Conservation (phyloP, 2,329 filamentous ascomycete genomes). For the Ceratocystis smalleyi region DNA sequence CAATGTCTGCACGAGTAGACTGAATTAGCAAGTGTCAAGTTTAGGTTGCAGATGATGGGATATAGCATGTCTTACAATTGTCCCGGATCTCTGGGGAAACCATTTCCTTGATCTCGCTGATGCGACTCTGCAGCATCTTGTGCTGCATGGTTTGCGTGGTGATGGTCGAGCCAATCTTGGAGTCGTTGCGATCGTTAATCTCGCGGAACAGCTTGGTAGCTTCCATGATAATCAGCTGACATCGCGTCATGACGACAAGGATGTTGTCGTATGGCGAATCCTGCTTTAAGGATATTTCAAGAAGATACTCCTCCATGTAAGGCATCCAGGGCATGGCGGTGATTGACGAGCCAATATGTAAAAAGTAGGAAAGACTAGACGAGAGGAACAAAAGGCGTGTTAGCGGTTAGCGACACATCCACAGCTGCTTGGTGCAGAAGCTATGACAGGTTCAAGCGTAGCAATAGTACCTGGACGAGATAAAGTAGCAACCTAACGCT, state of each 20-base stretch:
- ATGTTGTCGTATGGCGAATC: conserved; percentile 9
- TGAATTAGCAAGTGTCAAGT: background rate
- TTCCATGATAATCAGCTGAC: conserved; percentile 12
- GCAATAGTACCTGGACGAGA: conserved; percentile 21
- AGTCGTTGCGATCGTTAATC: conserved; percentile 6
- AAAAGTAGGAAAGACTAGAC: conserved; percentile 1
- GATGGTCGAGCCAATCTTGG: background rate
- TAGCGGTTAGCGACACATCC: background rate
- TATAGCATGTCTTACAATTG: conserved; percentile 12
- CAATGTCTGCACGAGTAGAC: conserved; percentile 1
- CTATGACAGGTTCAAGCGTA: too few relatives aligned
- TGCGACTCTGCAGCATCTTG: conserved; percentile 11
- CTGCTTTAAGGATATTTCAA: conserved; percentile 25
- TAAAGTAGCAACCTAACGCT: conserved; percentile 17
- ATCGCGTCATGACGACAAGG: conserved; percentile 12
- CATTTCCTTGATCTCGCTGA: conserved; percentile 11
- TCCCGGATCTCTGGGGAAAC: background rate
- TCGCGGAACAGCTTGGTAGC: conserved; percentile 12
- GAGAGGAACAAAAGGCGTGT: background rate
- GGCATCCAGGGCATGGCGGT: conserved; percentile 37
- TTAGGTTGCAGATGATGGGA: background rate
- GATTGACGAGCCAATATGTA: conserved; percentile 22
- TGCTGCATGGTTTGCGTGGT: conserved; percentile 14
- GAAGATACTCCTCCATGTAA: conserved; percentile 39
- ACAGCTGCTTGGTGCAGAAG: too few relatives aligned